Percentiles rank a stretch among this genome's conserved stretches.
phyloP scores from a whole-genome alignment of 768 basidiomycete genomes.

The Amanita brunnescens region DNA sequence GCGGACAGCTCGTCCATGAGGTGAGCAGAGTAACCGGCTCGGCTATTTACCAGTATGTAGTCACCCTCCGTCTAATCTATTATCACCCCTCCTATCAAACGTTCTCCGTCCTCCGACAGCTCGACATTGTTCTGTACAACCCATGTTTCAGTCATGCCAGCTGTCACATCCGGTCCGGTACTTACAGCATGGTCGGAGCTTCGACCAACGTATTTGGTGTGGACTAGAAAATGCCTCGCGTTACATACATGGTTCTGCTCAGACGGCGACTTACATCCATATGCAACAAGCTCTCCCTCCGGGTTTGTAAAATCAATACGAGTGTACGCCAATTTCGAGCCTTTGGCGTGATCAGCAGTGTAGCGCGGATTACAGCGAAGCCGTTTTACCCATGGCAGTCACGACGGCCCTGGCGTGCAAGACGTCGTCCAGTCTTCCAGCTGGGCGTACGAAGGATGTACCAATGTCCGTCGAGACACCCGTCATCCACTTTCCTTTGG shows the following conservation, averaged over 20 bases:
- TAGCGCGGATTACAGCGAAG: not conserved
- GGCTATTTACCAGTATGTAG: not conserved
- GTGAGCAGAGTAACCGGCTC: not conserved
- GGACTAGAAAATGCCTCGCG: constrained; percentile 40
- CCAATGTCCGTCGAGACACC: constrained; percentile 81
- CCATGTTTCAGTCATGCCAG: constrained; percentile 1
- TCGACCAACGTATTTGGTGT: constrained; percentile 80
- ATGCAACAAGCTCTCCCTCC: constrained; percentile 65
- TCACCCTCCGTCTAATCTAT: too few relatives aligned
- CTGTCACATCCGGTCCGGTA: constrained; percentile 3
- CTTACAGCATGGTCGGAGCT: constrained; percentile 40
- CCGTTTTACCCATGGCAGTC: constrained; percentile 54
- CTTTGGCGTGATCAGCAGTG: constrained; percentile 26
- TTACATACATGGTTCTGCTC: constrained; percentile 3
- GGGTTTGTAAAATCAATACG: constrained; percentile 65
- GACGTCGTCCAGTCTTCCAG: constrained; percentile 61
- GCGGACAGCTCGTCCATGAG: constrained; percentile 33
- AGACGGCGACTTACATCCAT: constrained; percentile 52
- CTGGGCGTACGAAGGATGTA: constrained; percentile 71
- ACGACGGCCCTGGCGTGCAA: constrained; percentile 56
- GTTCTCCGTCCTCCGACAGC: constrained; percentile 73
- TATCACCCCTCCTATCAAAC: constrained; percentile 46
- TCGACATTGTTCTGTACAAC: constrained; percentile 57
- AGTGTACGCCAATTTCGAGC: constrained; percentile 74
- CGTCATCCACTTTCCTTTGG: constrained; percentile 79